A percentile compares a stretch with the other conserved stretches of the same genome.
These are phyloP conservation scores for Skeletonema marinoi DNA, from an alignment of 108 stramenopile species.

Conservation along the genomic window DNA sequence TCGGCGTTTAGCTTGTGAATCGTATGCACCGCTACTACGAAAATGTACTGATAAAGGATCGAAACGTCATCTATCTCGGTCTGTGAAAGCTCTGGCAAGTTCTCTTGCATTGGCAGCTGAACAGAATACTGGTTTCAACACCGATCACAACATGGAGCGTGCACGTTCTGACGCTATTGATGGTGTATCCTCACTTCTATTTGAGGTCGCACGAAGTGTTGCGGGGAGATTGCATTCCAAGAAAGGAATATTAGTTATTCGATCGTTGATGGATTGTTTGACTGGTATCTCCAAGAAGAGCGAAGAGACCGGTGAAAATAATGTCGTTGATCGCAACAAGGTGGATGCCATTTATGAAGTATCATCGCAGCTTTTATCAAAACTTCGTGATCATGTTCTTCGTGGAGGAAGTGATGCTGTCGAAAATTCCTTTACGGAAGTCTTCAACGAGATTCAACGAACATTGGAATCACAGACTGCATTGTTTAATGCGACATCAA, in stretches of 20 bases:
- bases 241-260: constrained; percentile 58
- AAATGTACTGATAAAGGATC: constrained; percentile 60
- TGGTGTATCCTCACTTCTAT: constrained; percentile 75
- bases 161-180: constrained; percentile 72
- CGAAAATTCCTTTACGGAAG: constrained; percentile 25
- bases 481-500: neutral
- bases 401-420: constrained; percentile 18
- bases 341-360: constrained; percentile 36
- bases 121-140: neutral
- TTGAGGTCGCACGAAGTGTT: constrained; percentile 72
- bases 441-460: constrained; percentile 41
- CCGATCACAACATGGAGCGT: constrained; percentile 37
- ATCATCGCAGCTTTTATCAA: constrained; percentile 44
- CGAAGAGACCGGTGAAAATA: constrained; percentile 8
- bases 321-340: constrained; percentile 22
- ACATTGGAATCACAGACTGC: constrained; percentile 20
- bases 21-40: constrained; percentile 80
- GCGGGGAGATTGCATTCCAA: constrained; percentile 72
- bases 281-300: constrained; percentile 7
- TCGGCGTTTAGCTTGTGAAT: constrained; percentile 75
- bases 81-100: constrained; percentile 67
- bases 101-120: constrained; percentile 30
- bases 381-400: constrained; percentile 45
- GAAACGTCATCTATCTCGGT: constrained; percentile 67
- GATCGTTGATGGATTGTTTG: constrained; percentile 58